Evolutionary conservation across 2,329 filamentous ascomycete species (phyloP), one percentile per base, ranked within the genome.

Genomic region (Penicillium fuscoglaucum): DNA sequence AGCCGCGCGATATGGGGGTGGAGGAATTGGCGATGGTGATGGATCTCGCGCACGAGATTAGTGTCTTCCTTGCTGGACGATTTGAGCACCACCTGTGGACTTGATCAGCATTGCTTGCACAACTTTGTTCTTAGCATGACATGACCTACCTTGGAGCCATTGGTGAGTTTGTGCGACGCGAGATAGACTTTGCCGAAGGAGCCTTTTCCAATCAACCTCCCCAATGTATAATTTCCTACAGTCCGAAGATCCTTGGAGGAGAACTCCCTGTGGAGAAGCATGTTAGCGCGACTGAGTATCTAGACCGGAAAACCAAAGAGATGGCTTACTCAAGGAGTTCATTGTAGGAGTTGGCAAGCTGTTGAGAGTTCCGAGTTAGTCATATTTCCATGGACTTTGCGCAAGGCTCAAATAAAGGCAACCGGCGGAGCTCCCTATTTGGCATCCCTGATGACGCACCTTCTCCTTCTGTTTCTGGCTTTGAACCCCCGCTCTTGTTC

Each of bases 141-240:
- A 37, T 37, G 15, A 9, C 26, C 62, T 71, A 93, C 92, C 86
- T 97, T 98, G 73, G 93, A 96, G 71, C 93, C 93, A 87, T 97
- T 97, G 71, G 91, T 98, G 76, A 99, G 91, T 77, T 97, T 98
- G 77, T 99, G 95, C 46, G 88, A 87, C 58, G 93, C 95, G 59
- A 99, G 83, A 76, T 99, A 99, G 70, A 99, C 95, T 79, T 97
- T 98, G 70, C 95, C 95, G 77, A 99, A 99, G 63, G 93, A 97
- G 58, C 95, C 95, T 74, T 98, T 99, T 66, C 95, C 95, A 73
- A 99, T 96, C 58, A 99, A 82, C 59, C 88, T 88, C 46, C 95
- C 95, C 57, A 99, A 84, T 37, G 88, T 88, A 77, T 99, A 99
- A 79, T 97, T 98, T 67, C 95, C 95, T 61, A 99, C 95, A 55